phyloP scores from a whole-genome alignment of 495 filamentous ascomycete species.

The Neohortaea acidophila region DNA sequence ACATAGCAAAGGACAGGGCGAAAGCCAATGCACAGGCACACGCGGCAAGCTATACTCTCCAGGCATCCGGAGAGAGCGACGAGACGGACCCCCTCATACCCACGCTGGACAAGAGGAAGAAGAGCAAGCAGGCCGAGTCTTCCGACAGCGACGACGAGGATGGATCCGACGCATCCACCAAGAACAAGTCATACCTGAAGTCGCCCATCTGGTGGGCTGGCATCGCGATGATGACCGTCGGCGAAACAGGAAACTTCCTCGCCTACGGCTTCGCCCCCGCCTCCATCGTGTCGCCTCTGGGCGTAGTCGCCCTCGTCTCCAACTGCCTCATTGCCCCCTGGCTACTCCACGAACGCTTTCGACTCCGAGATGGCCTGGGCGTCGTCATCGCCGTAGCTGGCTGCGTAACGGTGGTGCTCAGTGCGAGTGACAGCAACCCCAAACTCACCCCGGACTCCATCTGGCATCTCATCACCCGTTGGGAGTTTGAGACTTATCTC shows the following conservation, averaged over 20 bases:
- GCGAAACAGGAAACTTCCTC: slow-evolving; percentile 89
- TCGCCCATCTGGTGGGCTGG: slow-evolving; percentile 95
- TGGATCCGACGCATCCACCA: slow-evolving; percentile 15
- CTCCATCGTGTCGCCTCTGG: slow-evolving; percentile 91
- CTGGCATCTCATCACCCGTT: slow-evolving; percentile 71
- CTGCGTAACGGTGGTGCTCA: slow-evolving; percentile 85
- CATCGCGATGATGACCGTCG: slow-evolving; percentile 78
- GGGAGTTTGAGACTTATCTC: slow-evolving; percentile 85
- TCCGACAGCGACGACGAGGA: slow-evolving; percentile 1
- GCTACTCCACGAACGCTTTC: slow-evolving; percentile 78
- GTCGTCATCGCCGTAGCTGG: slow-evolving; percentile 72
- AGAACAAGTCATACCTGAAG: slow-evolving; percentile 54
- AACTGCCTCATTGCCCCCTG: slow-evolving; percentile 93
- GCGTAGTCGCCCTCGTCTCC: slow-evolving; percentile 85
- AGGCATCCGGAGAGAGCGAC: slow-evolving; percentile 3
- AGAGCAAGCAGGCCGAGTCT: slow-evolving; percentile 6
- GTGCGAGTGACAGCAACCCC: slow-evolving; percentile 74
- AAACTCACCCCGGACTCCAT: slow-evolving; percentile 85
- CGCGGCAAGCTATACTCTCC: slow-evolving; percentile 11
- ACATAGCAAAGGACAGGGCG: slow-evolving; percentile 18
- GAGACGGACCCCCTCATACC: slow-evolving; percentile 20
- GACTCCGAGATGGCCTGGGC: slow-evolving; percentile 72
- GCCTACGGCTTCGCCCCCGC: slow-evolving; percentile 98
- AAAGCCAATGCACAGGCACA: slow-evolving; percentile 15
- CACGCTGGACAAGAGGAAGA: slow-evolving; percentile 21